Base-by-base conservation (phyloP, 2,329 filamentous ascomycete genomes). In the Aspergillus ibericus region DNA sequence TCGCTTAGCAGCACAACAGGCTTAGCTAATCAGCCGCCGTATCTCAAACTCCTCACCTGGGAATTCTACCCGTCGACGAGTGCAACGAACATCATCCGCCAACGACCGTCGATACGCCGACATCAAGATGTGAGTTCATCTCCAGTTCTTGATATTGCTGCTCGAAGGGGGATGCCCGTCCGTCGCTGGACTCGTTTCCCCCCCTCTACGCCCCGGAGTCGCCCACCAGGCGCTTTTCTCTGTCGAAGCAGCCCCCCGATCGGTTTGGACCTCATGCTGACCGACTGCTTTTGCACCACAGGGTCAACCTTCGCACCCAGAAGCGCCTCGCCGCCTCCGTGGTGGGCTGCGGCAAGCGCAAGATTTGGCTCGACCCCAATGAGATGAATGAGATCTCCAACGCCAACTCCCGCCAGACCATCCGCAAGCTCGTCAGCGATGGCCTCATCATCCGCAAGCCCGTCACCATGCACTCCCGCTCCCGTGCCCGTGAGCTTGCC, bases 401-500 rank as follows among this genome's bases (percentile, higher is more conserved):
- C 83, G 95, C 95, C 89, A 99, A 99, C 91, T 98, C 93, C 77
- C 93, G 95, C 78, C 93, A 98, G 87, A 97, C 93, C 75, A 90
- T 99, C 88, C 93, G 96, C 86, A 99, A 99, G 88, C 91, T 99
- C 82, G 89, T 98, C 80, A 86, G 90, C 83, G 96, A 99, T 96
- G 96, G 95, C 85, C 91, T 99, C 81, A 99, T 99, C 85, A 99
- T 99, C 88, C 91, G 91, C 87, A 99, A 99, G 89, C 96, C 96
- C 78, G 93, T 97, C 78, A 97, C 93, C 78, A 96, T 97, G 92
- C 95, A 99, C 91, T 98, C 95, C 74, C 91, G 96, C 83, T 88
- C 91, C 76, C 92, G 95, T 78, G 95, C 95, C 77, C 91, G 96
- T 77, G 93, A 95, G 82, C 87, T 99, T 81, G 96, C 90, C 81